A percentile compares a stretch with the other conserved stretches of the same genome.
Evolutionary conservation across 1,139 yeast species (phyloP).

Genomic region (Pneumocystis jirovecii): DNA sequence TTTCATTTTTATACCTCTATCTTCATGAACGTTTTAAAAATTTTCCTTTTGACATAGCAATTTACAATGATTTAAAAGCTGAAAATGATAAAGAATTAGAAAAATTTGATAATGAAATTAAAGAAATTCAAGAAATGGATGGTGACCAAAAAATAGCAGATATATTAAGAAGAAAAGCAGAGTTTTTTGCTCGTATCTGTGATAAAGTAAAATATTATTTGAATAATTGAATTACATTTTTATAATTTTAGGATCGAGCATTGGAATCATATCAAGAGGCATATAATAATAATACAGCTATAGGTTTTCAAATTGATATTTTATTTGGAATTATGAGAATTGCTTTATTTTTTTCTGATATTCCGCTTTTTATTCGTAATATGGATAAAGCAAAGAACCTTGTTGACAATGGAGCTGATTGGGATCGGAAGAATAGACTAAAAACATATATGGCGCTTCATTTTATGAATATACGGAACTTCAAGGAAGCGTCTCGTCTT

Average conservation of each 20-base stretch:
- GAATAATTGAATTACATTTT: background rate
- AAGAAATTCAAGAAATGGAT: conserved; percentile 68
- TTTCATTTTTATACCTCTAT: conserved; percentile 77
- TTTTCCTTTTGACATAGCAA: conserved; percentile 40
- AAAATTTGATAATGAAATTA: conserved; percentile 46
- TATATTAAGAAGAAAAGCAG: conserved; percentile 69
- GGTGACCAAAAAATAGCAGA: conserved; percentile 75
- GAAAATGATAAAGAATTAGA: conserved; percentile 43
- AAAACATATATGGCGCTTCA: conserved; percentile 85
- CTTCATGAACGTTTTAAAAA: conserved; percentile 37
- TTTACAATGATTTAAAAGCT: conserved; percentile 37
- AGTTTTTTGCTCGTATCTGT: conserved; percentile 72
- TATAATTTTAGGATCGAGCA: conserved; percentile 40
- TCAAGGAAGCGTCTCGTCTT: conserved; percentile 65
- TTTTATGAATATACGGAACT: conserved; percentile 70
- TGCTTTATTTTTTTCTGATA: conserved; percentile 78
- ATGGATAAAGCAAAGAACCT: conserved; percentile 53
- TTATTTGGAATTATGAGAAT: conserved; percentile 66
- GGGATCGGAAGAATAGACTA: conserved; percentile 94
- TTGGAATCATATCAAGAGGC: conserved; percentile 57
- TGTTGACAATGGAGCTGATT: conserved; percentile 95
- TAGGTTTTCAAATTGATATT: conserved; percentile 83
- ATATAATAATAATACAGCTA: conserved; percentile 62
- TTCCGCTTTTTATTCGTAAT: conserved; percentile 50
- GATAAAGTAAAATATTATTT: conserved; percentile 28